These are phyloP conservation scores for Oenanthe sinensis DNA, from an alignment of 129 eudicot species.

Conservation along the genomic window DNA sequence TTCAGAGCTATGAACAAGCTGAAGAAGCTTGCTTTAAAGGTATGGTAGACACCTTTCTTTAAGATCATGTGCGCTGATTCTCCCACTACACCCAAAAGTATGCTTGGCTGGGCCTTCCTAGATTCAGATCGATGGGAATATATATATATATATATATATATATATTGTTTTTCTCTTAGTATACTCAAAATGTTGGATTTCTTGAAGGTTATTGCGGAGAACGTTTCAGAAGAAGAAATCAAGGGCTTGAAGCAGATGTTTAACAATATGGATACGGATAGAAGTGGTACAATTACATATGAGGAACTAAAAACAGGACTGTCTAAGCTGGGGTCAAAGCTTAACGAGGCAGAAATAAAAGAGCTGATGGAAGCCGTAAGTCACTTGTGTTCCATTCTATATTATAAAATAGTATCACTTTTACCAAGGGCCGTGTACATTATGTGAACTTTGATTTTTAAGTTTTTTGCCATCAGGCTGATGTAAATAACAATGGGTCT, in stretches of 20 bases:
- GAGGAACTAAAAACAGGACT: conserved; percentile 74
- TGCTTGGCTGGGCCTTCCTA: neutral
- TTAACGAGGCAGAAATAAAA: conserved; percentile 54
- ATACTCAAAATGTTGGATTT: neutral
- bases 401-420: neutral
- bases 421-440: no score
- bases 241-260: conserved; percentile 80
- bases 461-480: conserved; percentile 38
- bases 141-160: no score
- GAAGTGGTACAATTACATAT: conserved; percentile 75
- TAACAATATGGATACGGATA: conserved; percentile 77
- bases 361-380: conserved; percentile 90
- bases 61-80: neutral
- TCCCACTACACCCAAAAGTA: neutral
- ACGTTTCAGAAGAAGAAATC: conserved; percentile 66
- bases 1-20: conserved; percentile 94
- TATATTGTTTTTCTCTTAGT: neutral
- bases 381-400: neutral
- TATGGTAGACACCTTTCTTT: conserved; percentile 11
- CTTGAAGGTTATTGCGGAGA: conserved; percentile 72
- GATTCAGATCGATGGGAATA: neutral
- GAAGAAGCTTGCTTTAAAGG: conserved; percentile 82
- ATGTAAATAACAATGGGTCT: conserved; percentile 57
- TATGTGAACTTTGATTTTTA: neutral
- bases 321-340: conserved; percentile 72